A percentile compares a stretch with the other conserved stretches of the same genome.
Conservation (phyloP, 805 yeast species). For the Kodamaea sagamina region DNA sequence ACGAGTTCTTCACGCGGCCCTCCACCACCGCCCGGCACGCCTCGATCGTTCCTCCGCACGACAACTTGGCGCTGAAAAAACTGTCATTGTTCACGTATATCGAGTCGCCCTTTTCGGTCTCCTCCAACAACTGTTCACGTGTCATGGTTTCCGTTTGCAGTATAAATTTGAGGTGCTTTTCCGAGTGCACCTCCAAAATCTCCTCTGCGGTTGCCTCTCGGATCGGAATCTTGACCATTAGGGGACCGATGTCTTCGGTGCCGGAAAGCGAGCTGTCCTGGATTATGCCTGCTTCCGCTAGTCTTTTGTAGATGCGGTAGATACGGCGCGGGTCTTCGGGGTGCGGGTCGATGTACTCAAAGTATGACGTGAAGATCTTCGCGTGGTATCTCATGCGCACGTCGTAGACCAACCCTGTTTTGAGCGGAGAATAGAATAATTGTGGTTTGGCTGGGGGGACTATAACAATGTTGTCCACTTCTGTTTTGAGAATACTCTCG, state of each 20-base stretch:
- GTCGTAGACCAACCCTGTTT: conserved; percentile 94
- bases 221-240: conserved; percentile 86
- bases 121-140: conserved; percentile 71
- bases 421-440: conserved; percentile 68
- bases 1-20: conserved; percentile 83
- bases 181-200: conserved; percentile 81
- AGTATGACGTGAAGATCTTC: conserved; percentile 85
- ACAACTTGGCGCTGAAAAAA: conserved; percentile 77
- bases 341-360: conserved; percentile 95
- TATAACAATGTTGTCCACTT: conserved; percentile 24
- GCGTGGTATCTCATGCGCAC: conserved; percentile 98
- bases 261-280: conserved; percentile 76
- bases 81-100: conserved; percentile 94
- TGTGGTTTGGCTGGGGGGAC: conserved; percentile 68
- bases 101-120: conserved; percentile 91
- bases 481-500: not conserved
- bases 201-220: conserved; percentile 89
- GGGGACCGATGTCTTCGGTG: conserved; percentile 73
- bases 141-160: conserved; percentile 76
- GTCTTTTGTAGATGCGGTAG: conserved; percentile 86
- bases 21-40: conserved; percentile 95
- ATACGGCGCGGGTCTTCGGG: conserved; percentile 98
- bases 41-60: conserved; percentile 97
- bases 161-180: conserved; percentile 74
- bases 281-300: conserved; percentile 92